phyloP scores from a whole-genome alignment of 768 basidiomycete species.

The Dioszegia aurantiaca region DNA sequence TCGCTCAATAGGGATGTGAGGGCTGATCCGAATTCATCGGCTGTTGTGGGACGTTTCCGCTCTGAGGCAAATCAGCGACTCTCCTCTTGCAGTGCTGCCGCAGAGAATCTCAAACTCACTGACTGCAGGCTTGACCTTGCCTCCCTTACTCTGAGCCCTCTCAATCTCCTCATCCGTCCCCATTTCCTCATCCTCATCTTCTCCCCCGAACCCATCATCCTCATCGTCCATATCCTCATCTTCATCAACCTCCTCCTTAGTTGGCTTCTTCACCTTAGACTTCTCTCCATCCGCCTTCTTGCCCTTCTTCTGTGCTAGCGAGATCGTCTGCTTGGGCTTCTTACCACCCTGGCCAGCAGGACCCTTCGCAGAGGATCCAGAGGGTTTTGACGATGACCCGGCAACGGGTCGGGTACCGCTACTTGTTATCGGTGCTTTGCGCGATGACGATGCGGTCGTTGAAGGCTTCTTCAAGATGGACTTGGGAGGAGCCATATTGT shows the following conservation, averaged over 20 bases:
- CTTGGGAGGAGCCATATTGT: constrained; percentile 20
- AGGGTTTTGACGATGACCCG: constrained; percentile 7
- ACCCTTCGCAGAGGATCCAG: neutral
- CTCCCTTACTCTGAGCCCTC: constrained; percentile 34
- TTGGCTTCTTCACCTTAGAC: neutral
- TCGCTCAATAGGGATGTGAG: constrained; percentile 48
- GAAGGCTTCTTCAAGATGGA: constrained; percentile 28
- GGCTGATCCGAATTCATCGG: constrained; percentile 49
- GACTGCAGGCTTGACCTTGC: constrained; percentile 36
- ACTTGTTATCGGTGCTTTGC: neutral
- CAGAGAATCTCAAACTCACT: constrained; percentile 33
- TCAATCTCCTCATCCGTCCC: constrained; percentile 27
- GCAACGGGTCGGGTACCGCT: constrained; percentile 1
- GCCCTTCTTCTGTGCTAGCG: constrained; percentile 4
- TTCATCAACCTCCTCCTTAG: constrained; percentile 4
- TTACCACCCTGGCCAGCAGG: neutral
- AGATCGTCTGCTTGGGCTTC: constrained; percentile 18
- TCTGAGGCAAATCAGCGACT: constrained; percentile 25
- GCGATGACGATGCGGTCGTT: neutral
- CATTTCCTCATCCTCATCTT: constrained; percentile 16
- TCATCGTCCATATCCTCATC: constrained; percentile 14
- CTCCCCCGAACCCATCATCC: constrained; percentile 7
- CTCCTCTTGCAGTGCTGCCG: too few species aligned
- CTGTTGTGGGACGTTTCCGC: constrained; percentile 50
- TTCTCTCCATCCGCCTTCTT: neutral